Evolutionary conservation across 1,284 basidiomycete genomes (phyloP), one percentile per base, ranked within the genome.

Genomic region (Sphaerobolus stellatus): DNA sequence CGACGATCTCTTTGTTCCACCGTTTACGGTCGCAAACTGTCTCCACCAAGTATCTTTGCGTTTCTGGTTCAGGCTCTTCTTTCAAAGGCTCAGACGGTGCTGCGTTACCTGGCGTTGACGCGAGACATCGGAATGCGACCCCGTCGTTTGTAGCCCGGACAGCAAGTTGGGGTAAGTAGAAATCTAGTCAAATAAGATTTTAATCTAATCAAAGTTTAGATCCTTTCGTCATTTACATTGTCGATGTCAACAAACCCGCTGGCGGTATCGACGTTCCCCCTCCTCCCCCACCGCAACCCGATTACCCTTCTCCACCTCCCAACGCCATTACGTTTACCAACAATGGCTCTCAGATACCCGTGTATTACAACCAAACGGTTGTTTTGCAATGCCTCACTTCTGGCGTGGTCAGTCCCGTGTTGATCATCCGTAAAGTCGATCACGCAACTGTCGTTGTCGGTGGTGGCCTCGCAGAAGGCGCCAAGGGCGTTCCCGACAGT

Each of bases 361-460:
- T 98, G 56, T 92, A 94, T 70, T 98, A 97, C 79, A 98, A 98
- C 66, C 92, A 95, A 68, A 94, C 93, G 0, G 88, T 98, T 47
- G 92, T 98, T 29, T 74, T 98, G 18, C 96, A 98, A 67, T 98
- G 94, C 63, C 77, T 98, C 58, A 91, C 90, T 7, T 96, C 95
- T 2, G 95, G 94, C 20, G 88, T 94, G 25, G 90, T 95, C 62
- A 94, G 92, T 56, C 95, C 95, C 7, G 84, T 94, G 25, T 80
- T 98, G 56, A 90, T 98, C 68, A 90, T 98, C 62, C 90, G 95
- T 47, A 92, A 94, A 66, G 91, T 96, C 56, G 94, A 97, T 62
- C 88, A 92, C 65, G 90, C 89, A 59, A 94, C 91, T 1, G 91
- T 87, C 5, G 92, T 91, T 44, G 88, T 94, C 20, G 94, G 94